Evolutionary conservation across 2,329 filamentous ascomycete genomes (phyloP), one percentile per base, ranked within the genome.

Genomic region (Immersiporthe knoxdaviesiana): DNA sequence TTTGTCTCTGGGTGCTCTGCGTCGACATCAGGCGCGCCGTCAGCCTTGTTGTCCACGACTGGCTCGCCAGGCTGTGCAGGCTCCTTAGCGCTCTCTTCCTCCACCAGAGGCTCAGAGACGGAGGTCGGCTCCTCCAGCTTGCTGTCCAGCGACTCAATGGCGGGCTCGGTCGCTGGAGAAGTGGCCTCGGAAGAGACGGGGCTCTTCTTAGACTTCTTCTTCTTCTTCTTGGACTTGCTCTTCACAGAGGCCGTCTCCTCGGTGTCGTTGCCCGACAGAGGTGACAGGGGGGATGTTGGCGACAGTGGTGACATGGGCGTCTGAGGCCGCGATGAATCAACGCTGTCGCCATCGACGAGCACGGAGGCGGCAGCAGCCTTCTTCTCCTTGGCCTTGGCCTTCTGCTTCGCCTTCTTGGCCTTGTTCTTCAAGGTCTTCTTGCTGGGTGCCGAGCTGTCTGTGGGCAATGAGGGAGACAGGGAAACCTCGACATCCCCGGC

Each of bases 401-500:
- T 70, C 58, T 70, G 68, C 69, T 73, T 73, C 44, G 69, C 67
- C 52, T 72, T 70, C 54, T 70, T 72, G 67, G 65, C 69, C 68
- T 73, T 73, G 62, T 69, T 71, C 44, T 72, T 72, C 61, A 65
- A 67, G 61, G 71, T 72, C 66, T 67, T 72, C 18, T 68, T 70
- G 66, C 70, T 73, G 27, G 68, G 56, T n/a, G 67, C 50, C 8
- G 61, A 63, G 39, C 39, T 41, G 44, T 52, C 37, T 37, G 56
- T 65, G 44, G 69, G 67, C 59, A 67, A 71, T 21, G 56, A 37
- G 27, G 69, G 69, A 59, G 67, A 52, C 56, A 50, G 14, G 63
- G 65, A 21, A 65, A 14, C 50, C 47, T 41, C 72, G 64, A 73
- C 68, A 24, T 50, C 68, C 27, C 67, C 60, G 50, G 60, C 18